Conservation (phyloP, 1,139 yeast species). For the Saccharomycopsis phalli region DNA sequence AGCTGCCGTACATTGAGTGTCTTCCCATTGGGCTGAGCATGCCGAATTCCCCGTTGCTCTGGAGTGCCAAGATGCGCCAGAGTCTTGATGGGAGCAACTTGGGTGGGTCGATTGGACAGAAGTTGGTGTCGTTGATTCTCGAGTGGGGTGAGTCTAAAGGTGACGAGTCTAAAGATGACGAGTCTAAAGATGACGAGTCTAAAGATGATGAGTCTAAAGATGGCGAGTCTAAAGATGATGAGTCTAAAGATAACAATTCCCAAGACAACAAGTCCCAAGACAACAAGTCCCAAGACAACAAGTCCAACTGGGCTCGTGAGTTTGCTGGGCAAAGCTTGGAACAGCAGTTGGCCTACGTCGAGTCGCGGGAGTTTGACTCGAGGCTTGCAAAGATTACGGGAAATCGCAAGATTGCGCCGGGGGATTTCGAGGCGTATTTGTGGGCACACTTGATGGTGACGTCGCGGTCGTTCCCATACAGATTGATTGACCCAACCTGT, state of each 20-base stretch:
- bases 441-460: constrained; percentile 70
- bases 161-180: background rate
- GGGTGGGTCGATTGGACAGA: constrained; percentile 31
- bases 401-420: constrained; percentile 33
- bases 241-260: background rate
- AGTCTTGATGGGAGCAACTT: constrained; percentile 25
- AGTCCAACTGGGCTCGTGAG: too few species aligned
- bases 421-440: constrained; percentile 52
- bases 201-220: background rate
- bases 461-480: constrained; percentile 72
- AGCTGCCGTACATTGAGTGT: constrained; percentile 15
- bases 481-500: constrained; percentile 31
- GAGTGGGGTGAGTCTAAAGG: constrained; percentile 34
- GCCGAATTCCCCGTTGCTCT: constrained; percentile 17
- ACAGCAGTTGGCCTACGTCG: background rate
- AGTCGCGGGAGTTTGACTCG: background rate
- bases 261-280: background rate
- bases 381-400: background rate
- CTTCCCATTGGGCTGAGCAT: constrained; percentile 13
- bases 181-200: background rate
- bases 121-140: constrained; percentile 31
- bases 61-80: constrained; percentile 9
- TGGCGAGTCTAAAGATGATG: background rate
- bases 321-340: too few species aligned
- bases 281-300: background rate